These are phyloP conservation scores for Cajanus cajan DNA, from an alignment of 306 rosid genomes.

Conservation along the genomic window DNA sequence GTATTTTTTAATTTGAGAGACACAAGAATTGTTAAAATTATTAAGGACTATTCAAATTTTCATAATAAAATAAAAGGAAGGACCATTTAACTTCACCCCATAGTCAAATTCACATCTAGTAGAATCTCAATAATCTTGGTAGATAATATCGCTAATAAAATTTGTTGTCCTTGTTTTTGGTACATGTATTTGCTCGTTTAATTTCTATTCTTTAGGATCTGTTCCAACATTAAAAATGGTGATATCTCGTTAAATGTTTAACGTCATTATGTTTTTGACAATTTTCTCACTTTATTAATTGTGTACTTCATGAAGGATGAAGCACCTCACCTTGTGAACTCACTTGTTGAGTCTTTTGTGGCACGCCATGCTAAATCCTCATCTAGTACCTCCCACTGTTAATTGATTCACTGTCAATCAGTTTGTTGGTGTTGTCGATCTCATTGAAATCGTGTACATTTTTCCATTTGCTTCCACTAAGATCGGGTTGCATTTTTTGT, in stretches of 20 bases:
- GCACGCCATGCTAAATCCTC: slow-evolving; percentile 73
- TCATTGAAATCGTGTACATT: slow-evolving; percentile 20
- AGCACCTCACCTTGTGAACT: slow-evolving; percentile 92
- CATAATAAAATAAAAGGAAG: background rate
- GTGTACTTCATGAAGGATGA: slow-evolving; percentile 66
- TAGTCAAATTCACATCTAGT: background rate
- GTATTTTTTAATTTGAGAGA: background rate
- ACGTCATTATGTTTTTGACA: background rate
- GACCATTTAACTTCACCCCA: background rate
- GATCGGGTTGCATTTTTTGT: slow-evolving; percentile 3
- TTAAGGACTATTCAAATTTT: background rate
- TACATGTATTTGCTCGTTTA: background rate
- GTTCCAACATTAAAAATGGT: background rate
- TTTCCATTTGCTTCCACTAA: slow-evolving; percentile 6
- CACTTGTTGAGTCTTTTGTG: slow-evolving; percentile 84
- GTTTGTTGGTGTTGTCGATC: slow-evolving; percentile 28
- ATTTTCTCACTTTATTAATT: slow-evolving; percentile 16
- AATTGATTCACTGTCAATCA: slow-evolving; percentile 33
- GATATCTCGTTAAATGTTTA: background rate
- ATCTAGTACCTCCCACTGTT: slow-evolving; percentile 21
- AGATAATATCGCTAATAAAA: background rate
- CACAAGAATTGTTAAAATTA: background rate
- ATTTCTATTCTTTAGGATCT: background rate
- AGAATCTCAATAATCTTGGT: background rate
- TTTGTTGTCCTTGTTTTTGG: background rate